Conservation (phyloP, 1,284 basidiomycete species). For the Ustilago crameri region DNA sequence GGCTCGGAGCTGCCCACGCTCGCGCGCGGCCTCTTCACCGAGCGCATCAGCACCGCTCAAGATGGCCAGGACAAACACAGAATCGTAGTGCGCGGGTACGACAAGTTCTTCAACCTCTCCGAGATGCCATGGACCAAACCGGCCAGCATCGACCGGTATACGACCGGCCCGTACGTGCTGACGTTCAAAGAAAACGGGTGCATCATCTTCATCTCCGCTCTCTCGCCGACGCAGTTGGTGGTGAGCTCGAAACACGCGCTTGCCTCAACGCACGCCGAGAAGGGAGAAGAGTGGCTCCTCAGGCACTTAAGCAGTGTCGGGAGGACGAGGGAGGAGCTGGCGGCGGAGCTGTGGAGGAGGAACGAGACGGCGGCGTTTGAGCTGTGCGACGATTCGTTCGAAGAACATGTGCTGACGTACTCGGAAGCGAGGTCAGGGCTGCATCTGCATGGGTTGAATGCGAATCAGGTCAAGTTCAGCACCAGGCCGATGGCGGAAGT, state of each 20-base stretch:
- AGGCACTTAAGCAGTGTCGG: conserved; percentile 77
- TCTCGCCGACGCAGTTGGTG: conserved; percentile 80
- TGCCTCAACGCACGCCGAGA: conserved; percentile 76
- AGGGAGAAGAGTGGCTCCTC: conserved; percentile 84
- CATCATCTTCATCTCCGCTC: conserved; percentile 93
- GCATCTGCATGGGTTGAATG: conserved; percentile 86
- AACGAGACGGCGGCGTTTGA: conserved; percentile 83
- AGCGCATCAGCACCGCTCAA: conserved; percentile 18
- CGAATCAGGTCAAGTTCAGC: conserved; percentile 77
- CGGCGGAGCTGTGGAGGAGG: conserved; percentile 79
- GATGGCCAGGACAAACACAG: conserved; percentile 70
- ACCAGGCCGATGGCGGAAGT: conserved; percentile 75
- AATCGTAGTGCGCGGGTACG: conserved; percentile 91
- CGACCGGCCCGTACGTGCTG: conserved; percentile 83
- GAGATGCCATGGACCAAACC: conserved; percentile 90
- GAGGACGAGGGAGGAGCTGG: conserved; percentile 80
- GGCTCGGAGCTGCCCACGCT: conserved; percentile 62
- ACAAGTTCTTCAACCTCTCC: conserved; percentile 98
- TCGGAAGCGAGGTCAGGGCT: conserved; percentile 84
- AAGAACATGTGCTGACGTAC: conserved; percentile 94
- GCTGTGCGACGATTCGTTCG: conserved; percentile 97
- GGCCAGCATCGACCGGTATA: conserved; percentile 71
- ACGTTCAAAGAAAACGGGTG: conserved; percentile 98
- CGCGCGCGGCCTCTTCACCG: conserved; percentile 65
- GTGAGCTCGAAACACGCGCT: conserved; percentile 86